Evolutionary conservation across 176 grass and related monocot genomes (phyloP), one percentile per base, ranked within the genome.

Genomic region (Juncus effusus): DNA sequence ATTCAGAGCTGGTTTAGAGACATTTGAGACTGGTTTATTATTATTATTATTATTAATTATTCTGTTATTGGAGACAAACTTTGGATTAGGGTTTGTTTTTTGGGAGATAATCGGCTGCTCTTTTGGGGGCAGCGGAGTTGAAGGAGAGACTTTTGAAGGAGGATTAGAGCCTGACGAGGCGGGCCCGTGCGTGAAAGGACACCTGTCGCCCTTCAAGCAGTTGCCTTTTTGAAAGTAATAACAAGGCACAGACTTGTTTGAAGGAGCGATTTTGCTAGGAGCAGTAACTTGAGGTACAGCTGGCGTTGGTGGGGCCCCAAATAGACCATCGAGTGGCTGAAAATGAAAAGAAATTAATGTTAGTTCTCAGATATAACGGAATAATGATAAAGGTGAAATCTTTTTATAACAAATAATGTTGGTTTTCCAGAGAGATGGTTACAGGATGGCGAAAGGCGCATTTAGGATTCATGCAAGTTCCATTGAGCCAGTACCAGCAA

Each of bases 171-270:
- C 68, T 77, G 69, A 62, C 0, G 65, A 37, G 35, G 81, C 88
- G 0, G 73, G 78, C n/a, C 81, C 91, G 47, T 99, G 94, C 53
- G 80, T 87, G 80, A 87, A 99, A 10, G 65, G 61, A 59, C 94
- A 99, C 70, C 80, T 89, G 59, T 99, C 89, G 47, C 94, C 94
- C 83, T 99, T 99, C 10, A 99, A 36, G 81, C 94, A 99, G 58
- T 79, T 92, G 9, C 94, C 88, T 81, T 92, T 89, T 61, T 82
- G 83, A 71, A 99, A 99, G 64, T 99, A 99, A 82, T 93, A 99
- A 75, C 94, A 99, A 47, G 94, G 83, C 51, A 84, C 85, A 78
- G 61, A 73, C 76, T 99, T 85, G 50, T 93, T 99, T 52, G 44
- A 73, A 0, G 36, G 15, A 47, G 44, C 44, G 44, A 47, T 9